Evolutionary conservation across 1,284 basidiomycete genomes (phyloP), one percentile per base, ranked within the genome.

Genomic region (Fomitopsis betulina): DNA sequence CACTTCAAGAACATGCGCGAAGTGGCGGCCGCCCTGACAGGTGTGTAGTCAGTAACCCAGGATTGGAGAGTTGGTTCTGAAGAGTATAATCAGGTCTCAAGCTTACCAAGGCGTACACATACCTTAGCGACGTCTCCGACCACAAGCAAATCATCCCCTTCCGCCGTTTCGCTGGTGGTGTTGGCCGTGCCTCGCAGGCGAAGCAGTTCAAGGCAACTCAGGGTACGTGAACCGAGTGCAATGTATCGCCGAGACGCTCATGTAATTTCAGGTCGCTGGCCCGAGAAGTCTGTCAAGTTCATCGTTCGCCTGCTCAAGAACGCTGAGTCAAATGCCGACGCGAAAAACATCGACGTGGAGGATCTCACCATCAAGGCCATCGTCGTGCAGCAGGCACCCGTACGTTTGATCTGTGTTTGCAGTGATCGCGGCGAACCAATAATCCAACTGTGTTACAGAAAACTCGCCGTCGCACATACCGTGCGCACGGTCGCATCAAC

Each of bases 1-100:
- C 97, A 99, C 83, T 99, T 98, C 89, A 99, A 99, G 91, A 99
- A 99, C 87, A 98, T 98, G 87, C 92, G 96, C 69, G 94, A 94
- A 78, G 94, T 96, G 59, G 91, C 87, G 57, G 92, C 93, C 68
- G 93, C 90, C 66, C 81, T 96, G 64, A 86, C 87, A 67, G 93
- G 93, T 92, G 67, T 66, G 82, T 78, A 9, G 17, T 56, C 32
- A 51, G 25, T 43, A 39, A 39, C 39, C 32, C 13, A 30, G 21
- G 21, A 32, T 10, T 15, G 43, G 21, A 35, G 25, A 33, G 38
- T 5, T 19, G 5, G 27, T 35, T 62, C 59, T 64, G 59, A 67
- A 65, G 55, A 52, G n/a, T 52, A 45, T 35, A 39, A 19, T 42
- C 60, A 91, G 97, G 97, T 75, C 81, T 98, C 79, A 93, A 93